Percentiles rank a stretch among this genome's conserved stretches.
Evolutionary conservation across 768 basidiomycete genomes (phyloP).

Genomic region (Termitomyces sp.): DNA sequence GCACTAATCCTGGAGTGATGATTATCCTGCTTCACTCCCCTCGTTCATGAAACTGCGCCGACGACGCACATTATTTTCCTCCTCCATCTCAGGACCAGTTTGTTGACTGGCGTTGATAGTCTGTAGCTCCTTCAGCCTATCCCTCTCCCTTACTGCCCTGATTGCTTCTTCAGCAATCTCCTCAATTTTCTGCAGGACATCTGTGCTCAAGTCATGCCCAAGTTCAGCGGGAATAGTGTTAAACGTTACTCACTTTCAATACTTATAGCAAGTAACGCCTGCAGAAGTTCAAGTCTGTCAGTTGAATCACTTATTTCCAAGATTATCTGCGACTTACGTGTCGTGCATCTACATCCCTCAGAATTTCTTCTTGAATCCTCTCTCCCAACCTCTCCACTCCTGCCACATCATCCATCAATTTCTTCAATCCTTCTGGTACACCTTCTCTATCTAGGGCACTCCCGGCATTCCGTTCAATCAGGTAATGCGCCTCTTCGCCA

Average conservation of each 20-base stretch:
- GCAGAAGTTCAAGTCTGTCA: background rate
- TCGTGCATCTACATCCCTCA: slow-evolving; percentile 27
- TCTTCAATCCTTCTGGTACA: slow-evolving; percentile 25
- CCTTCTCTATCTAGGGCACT: slow-evolving; percentile 8
- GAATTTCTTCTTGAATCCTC: slow-evolving; percentile 25
- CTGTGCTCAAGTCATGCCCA: background rate
- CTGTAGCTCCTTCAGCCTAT: slow-evolving; percentile 8
- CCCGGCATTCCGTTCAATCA: slow-evolving; percentile 19
- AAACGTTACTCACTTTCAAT: slow-evolving; percentile 17
- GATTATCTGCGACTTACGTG: slow-evolving; percentile 19
- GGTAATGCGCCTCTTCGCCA: slow-evolving; percentile 27
- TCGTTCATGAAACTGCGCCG: background rate
- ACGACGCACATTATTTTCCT: background rate
- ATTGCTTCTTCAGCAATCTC: slow-evolving; percentile 16
- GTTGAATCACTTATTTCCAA: background rate
- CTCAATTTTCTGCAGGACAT: slow-evolving; percentile 13
- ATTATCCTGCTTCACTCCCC: background rate
- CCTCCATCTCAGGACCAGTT: background rate
- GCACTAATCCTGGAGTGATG: no score
- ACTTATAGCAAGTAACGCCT: slow-evolving; percentile 29
- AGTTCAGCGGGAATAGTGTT: background rate
- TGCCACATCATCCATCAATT: slow-evolving; percentile 28
- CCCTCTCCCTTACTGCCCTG: slow-evolving; percentile 10
- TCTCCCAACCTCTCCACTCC: slow-evolving; percentile 26
- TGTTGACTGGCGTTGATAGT: background rate